Conservation (phyloP, 164 flowering plant genomes). For the Tetracentron sinense region DNA sequence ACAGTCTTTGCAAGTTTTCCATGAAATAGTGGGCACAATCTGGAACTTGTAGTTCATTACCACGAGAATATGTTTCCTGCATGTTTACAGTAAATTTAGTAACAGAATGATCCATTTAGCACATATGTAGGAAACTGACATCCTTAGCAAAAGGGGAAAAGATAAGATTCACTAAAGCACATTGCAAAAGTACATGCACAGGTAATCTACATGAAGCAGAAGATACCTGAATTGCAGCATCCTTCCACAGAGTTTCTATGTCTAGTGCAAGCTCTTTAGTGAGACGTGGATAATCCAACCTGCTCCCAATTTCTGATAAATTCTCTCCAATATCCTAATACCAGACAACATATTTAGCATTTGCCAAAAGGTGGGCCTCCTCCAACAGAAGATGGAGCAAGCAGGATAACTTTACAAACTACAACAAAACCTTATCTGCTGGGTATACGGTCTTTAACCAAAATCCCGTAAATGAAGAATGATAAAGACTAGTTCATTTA, state of each 20-base stretch:
- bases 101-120: neutral
- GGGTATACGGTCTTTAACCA: neutral
- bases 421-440: neutral
- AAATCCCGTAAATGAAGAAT: neutral
- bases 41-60: conserved; percentile 93
- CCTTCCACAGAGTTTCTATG: conserved; percentile 83
- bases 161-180: neutral
- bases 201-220: neutral
- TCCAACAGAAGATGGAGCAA: conserved; percentile 1
- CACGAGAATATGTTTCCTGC: conserved; percentile 81
- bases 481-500: neutral
- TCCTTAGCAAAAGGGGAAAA: neutral
- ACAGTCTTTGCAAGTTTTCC: conserved; percentile 79
- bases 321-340: conserved; percentile 80
- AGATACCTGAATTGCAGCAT: conserved; percentile 88
- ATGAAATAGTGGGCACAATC: conserved; percentile 87
- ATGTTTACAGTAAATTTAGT: conserved; percentile 11
- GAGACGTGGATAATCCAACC: conserved; percentile 75
- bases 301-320: conserved; percentile 79
- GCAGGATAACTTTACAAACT: too few relatives aligned
- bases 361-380: conserved; percentile 1
- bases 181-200: too few relatives aligned
- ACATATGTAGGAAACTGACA: neutral
- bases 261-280: conserved; percentile 76
- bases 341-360: neutral